Percentiles rank a stretch among this genome's conserved stretches.
Conservation (phyloP, 768 basidiomycete genomes). For the Suillus plorans region DNA sequence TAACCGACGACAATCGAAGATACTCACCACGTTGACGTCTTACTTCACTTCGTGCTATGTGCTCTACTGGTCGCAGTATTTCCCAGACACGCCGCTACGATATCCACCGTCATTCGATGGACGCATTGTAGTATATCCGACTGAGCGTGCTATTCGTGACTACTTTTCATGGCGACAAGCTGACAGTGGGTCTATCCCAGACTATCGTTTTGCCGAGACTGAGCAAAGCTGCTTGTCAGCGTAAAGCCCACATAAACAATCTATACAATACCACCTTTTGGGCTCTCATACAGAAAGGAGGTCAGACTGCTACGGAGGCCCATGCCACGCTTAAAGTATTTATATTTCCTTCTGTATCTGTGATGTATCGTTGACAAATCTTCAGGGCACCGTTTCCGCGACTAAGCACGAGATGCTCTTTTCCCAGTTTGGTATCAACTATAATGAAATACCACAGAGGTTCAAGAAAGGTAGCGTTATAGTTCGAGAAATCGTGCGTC, state of each 20-base stretch:
- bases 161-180: constrained; percentile 97
- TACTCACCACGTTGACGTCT: constrained; percentile 79
- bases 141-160: constrained; percentile 69
- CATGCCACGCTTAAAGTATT: constrained; percentile 74
- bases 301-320: constrained; percentile 74
- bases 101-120: constrained; percentile 96
- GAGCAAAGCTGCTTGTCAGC: constrained; percentile 18
- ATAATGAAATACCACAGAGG: constrained; percentile 68
- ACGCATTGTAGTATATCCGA: constrained; percentile 80
- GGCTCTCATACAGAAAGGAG: constrained; percentile 87
- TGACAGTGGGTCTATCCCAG: constrained; percentile 65
- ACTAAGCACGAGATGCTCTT: constrained; percentile 93
- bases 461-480: constrained; percentile 87
- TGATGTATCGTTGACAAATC: constrained; percentile 11
- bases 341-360: neutral
- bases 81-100: constrained; percentile 66
- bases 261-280: constrained; percentile 96
- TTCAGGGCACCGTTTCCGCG: constrained; percentile 83
- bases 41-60: constrained; percentile 91
- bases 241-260: constrained; percentile 93
- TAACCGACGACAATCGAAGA: constrained; percentile 85
- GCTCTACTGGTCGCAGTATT: constrained; percentile 79
- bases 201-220: constrained; percentile 3
- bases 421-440: constrained; percentile 81
- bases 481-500: constrained; percentile 59